Evolutionary conservation across 2,329 filamentous ascomycete genomes (phyloP), one percentile per base, ranked within the genome.

Genomic region (Mycosphaerelloides madeirae): DNA sequence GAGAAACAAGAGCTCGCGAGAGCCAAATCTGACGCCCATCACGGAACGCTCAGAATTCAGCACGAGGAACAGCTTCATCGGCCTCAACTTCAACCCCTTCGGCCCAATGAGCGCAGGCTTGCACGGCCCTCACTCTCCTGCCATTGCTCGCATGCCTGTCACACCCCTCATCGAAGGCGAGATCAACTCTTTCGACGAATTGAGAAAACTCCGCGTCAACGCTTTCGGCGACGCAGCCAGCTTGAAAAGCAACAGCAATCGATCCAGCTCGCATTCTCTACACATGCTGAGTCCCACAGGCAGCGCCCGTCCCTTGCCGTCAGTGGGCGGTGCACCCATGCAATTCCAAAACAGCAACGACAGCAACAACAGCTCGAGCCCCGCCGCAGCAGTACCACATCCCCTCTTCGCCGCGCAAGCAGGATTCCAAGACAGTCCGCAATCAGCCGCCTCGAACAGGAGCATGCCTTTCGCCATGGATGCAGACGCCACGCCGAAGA

Each of bases 1-100:
- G 41, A 80, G 87, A 29, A 80, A 80, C 43, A 93, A 85, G 53
- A 89, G 87, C 15, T 80, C 86, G 15, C 80, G 85, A 31, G 91
- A 96, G 63, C 91, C 93, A 1, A 96, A 93, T 58, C 71, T 98
- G 37, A 97, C 93, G 1, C 93, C 93, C 5, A 97, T 98, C 57
- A 97, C 91, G 0, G 93, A 97, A 65, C 80, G 90, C 11, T 95
- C 87, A 47, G 93, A 98, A 67, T 96, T 95, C 72, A 95, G 88
- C 32, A 95, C 94, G 47, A 81, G 93, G 34, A 97, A 96, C 63
- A 94, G 87, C 1, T 80, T 95, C 46, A 86, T 94, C 71, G 55
- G 54, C 34, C 49, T 58, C 9, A 84, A 46, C 71, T 91, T 49
- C 79, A 80, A 36, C 34, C 68, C 70, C 42, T 68, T 69, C 47